A percentile compares a stretch with the other conserved stretches of the same genome.
phyloP scores from a whole-genome alignment of 1,284 basidiomycete genomes.

The Exobasidium cylindrosporum region DNA sequence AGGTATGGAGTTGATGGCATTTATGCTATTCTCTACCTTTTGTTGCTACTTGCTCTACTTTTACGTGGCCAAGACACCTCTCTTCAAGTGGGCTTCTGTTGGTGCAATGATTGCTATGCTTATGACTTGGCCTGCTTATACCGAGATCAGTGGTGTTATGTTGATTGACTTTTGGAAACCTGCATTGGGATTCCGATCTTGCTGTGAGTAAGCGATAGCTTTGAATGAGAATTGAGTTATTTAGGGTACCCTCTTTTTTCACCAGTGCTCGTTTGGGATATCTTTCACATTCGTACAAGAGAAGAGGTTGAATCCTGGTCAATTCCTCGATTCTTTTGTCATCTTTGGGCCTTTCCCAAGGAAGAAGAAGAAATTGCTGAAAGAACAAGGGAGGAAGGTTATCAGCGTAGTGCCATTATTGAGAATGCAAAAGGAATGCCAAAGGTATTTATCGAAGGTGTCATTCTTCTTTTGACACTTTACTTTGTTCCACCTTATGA shows the following conservation, averaged over 20 bases:
- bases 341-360: conserved; percentile 51
- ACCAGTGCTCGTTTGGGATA: conserved; percentile 45
- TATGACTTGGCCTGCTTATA: conserved; percentile 42
- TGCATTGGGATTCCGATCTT: conserved; percentile 50
- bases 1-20: conserved; percentile 25
- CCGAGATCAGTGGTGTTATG: conserved; percentile 38
- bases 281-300: conserved; percentile 43
- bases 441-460: conserved; percentile 33
- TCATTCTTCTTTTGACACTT: conserved; percentile 32
- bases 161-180: conserved; percentile 50
- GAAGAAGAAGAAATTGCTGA: conserved; percentile 37
- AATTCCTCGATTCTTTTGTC: conserved; percentile 40
- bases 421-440: conserved; percentile 43
- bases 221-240: no score
- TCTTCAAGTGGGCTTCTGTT: conserved; percentile 33
- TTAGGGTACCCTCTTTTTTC: no score
- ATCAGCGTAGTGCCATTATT: conserved; percentile 29
- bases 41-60: conserved; percentile 45
- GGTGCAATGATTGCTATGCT: conserved; percentile 30
- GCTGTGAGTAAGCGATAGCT: conserved; percentile 12
- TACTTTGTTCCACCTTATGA: conserved; percentile 49
- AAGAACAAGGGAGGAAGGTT: conserved; percentile 35
- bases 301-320: conserved; percentile 46
- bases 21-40: conserved; percentile 34
- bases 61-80: conserved; percentile 27